Evolutionary conservation across 2,329 filamentous ascomycete genomes (phyloP), one percentile per base, ranked within the genome.

Genomic region (Elsinoe perseae): DNA sequence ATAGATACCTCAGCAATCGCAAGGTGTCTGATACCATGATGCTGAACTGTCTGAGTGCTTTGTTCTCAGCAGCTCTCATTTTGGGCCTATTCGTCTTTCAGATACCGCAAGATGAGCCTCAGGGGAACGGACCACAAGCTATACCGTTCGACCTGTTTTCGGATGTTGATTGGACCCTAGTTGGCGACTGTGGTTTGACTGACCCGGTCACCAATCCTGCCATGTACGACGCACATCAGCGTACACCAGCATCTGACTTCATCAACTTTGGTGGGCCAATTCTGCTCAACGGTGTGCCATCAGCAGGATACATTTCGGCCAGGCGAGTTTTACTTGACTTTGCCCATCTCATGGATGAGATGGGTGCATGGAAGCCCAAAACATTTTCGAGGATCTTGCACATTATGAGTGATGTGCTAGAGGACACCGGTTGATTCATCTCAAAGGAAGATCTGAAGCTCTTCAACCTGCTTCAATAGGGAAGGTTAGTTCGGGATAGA

Each of bases 11-110:
- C 62, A 72, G 71, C 16, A 76, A 78, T 57, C 73, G 77, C 44
- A 76, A 77, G 60, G 75, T 77, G 1, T 77, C 75, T 0, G 77
- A 80, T 54, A 74, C 77, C 25, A 74, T 76, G 23, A 77, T 74
- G 40, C 76, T 78, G 21, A 76, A 79, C 59, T 75, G 74, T 6
- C 72, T 76, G 1, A 71, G 75, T 5, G 73, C 75, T 0, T 66
- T 80, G 0, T 80, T 80, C 64, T 73, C 74, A 4, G 74, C 77
- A 1, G 77, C 75, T 0, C 71, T 80, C 1, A 73, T 79, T 1
- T 64, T 80, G 1, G 77, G 77, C 0, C 63, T 80, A 1, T 80
- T 79, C 58, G 73, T 77, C 8, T 79, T 79, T 61, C 78, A 76
- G 63, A 68, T 76, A 0, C 68, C 59, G 60, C 66, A 50, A 58